phyloP scores from a whole-genome alignment of 2,329 filamentous ascomycete species.

The Verticillium nubilum region DNA sequence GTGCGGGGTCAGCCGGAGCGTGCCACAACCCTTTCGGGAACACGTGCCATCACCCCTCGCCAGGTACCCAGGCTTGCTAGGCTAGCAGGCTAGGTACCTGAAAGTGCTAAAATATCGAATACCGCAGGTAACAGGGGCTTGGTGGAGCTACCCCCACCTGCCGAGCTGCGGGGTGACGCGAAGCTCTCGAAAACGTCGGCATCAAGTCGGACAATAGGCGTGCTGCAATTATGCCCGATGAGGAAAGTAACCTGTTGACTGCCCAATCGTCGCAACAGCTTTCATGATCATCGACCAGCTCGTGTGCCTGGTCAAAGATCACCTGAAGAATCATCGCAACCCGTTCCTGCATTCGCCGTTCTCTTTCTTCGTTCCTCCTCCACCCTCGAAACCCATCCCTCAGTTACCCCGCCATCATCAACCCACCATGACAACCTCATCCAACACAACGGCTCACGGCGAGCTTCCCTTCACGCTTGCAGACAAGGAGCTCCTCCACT shows the following conservation, averaged over 20 bases:
- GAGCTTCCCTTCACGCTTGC: slow-evolving; percentile 34
- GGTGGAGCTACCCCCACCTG: not conserved
- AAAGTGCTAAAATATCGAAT: no score
- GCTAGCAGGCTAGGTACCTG: no score
- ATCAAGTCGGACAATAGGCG: not conserved
- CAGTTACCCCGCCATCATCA: not conserved
- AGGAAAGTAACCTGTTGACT: not conserved
- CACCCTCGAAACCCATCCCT: not conserved
- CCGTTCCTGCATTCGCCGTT: not conserved
- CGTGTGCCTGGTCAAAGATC: not conserved
- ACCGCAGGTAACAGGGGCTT: no score
- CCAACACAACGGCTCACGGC: not conserved
- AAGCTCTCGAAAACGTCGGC: not conserved
- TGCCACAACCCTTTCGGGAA: no score
- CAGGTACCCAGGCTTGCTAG: no score
- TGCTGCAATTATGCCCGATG: not conserved
- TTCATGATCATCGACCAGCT: not conserved
- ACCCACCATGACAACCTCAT: not conserved
- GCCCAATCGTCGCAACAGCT: not conserved
- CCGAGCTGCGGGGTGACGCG: not conserved
- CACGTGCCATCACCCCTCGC: no score
- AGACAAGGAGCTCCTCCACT: slow-evolving; percentile 40
- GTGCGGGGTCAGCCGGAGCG: no score
- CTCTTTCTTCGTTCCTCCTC: not conserved
- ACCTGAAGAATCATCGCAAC: not conserved